Base-by-base conservation (phyloP, 2,329 filamentous ascomycete species). In the Venturiaceae sp. region DNA sequence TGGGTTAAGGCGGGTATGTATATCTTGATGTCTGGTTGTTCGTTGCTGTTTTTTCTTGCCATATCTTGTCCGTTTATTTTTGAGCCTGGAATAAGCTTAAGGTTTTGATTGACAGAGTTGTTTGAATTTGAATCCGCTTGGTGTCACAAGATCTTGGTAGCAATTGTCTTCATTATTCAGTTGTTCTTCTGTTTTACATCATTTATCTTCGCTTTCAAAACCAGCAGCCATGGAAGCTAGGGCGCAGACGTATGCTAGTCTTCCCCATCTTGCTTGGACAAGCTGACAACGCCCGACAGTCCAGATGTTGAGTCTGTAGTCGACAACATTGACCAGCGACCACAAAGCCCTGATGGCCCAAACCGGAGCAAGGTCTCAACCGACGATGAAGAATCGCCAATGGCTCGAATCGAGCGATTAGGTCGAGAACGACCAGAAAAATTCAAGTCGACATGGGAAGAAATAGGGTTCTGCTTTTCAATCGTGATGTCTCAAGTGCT, bases 401-500 rank as follows among this genome's bases (percentile, higher is more conserved):
- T 23, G 26, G 13, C 54, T 7, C 11, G 34, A n/a, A 11, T 88
- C 52, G 82, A 88, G 64, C 75, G 77, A 16, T 74, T 88, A 1
- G 85, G 85, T 52, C 78, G 84, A 58, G 76, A 84, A 65, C 76
- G 85, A 3, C 86, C 85, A 1, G 72, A 76, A 4, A 72, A 73
- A 39, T 85, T 88, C 66, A 67, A 69, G 9, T 77, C 75, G 2
- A 66, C 72, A 53, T 76, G 77, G 70, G 70, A 79, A n/a, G 86
- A 88, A 65, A 61, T 83, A 4, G 77, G 79, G 23, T 88, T 88
- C 65, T 79, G 83, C 66, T 80, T 82, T 63, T 81, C 82, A 7
- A 32, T 59, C 9, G 33, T 34, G 13, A 59, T 59, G 58, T 60
- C 56, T 34, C 58, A 59, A 28, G 58, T 36, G 8, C 30, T 59